Conservation (phyloP, 495 filamentous ascomycete species). For the Hypoxylon fragiforme region DNA sequence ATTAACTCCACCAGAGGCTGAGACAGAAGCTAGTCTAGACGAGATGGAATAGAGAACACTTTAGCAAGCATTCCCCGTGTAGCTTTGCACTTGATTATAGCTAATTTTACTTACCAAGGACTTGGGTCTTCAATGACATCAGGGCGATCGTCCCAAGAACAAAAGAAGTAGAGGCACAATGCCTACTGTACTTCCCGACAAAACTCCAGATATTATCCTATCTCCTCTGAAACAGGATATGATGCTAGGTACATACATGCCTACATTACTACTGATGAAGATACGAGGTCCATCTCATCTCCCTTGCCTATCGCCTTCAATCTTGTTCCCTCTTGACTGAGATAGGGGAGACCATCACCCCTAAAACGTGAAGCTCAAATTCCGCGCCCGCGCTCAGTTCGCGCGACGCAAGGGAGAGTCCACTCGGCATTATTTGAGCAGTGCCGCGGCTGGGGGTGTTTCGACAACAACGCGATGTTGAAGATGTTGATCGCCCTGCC, state of each 20-base stretch:
- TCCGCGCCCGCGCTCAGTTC: constrained; percentile 1
- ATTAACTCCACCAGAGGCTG: constrained; percentile 3
- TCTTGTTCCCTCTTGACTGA: constrained; percentile 3
- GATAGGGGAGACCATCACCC: too few species aligned
- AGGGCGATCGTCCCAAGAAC: background rate
- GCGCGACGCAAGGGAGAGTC: constrained; percentile 30
- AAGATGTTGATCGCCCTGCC: constrained; percentile 11
- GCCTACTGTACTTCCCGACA: too few species aligned
- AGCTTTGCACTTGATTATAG: too few species aligned
- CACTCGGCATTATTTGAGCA: constrained; percentile 4
- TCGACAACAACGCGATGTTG: constrained; percentile 7
- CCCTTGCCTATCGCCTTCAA: constrained; percentile 25
- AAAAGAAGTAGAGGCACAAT: too few species aligned
- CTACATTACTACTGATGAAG: background rate
- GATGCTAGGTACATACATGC: too few species aligned
- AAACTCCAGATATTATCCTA: background rate
- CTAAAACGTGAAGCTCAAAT: too few species aligned
- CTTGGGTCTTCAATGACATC: background rate
- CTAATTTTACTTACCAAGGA: background rate
- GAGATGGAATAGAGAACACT: too few species aligned
- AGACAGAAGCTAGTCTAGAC: constrained; percentile 5
- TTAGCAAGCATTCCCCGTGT: too few species aligned
- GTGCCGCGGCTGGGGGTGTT: constrained; percentile 3
- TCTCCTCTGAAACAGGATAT: constrained; percentile 1
- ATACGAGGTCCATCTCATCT: constrained; percentile 6